Percentiles rank a stretch among this genome's conserved stretches.
Evolutionary conservation across 129 eudicot genomes (phyloP).

Genomic region (Chrysanthemum lavandulifolium): DNA sequence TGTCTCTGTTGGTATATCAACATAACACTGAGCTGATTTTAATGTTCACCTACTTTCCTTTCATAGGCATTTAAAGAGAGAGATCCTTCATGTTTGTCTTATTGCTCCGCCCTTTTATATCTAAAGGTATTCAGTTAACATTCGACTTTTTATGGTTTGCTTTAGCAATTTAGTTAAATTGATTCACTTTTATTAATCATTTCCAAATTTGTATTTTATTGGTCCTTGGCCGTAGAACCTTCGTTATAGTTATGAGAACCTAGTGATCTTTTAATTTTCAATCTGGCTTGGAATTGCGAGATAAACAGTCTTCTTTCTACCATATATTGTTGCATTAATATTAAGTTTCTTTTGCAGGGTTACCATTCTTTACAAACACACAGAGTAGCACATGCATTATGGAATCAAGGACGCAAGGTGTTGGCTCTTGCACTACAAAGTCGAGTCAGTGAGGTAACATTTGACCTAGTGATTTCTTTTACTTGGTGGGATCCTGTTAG

Average conservation of each 20-base stretch:
- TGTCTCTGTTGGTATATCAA: background rate
- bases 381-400: conserved; percentile 66
- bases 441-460: conserved; percentile 71
- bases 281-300: too few species aligned
- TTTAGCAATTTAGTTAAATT: background rate
- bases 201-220: background rate
- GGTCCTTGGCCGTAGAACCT: background rate
- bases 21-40: background rate
- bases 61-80: conserved; percentile 61
- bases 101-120: conserved; percentile 62
- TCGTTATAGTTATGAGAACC: conserved; percentile 9
- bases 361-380: conserved; percentile 69
- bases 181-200: background rate
- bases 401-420: conserved; percentile 73
- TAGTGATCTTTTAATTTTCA: background rate
- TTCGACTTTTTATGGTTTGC: conserved; percentile 2
- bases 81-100: conserved; percentile 74
- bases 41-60: conserved; percentile 11
- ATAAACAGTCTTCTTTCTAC: too few species aligned
- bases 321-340: background rate
- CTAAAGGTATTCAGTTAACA: conserved; percentile 46
- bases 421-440: conserved; percentile 76
- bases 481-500: background rate
- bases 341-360: conserved; percentile 39
- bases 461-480: background rate